A percentile compares a stretch with the other conserved stretches of the same genome.
Evolutionary conservation across 305 asterid species (phyloP).

Genomic region (Solanum chacoense): DNA sequence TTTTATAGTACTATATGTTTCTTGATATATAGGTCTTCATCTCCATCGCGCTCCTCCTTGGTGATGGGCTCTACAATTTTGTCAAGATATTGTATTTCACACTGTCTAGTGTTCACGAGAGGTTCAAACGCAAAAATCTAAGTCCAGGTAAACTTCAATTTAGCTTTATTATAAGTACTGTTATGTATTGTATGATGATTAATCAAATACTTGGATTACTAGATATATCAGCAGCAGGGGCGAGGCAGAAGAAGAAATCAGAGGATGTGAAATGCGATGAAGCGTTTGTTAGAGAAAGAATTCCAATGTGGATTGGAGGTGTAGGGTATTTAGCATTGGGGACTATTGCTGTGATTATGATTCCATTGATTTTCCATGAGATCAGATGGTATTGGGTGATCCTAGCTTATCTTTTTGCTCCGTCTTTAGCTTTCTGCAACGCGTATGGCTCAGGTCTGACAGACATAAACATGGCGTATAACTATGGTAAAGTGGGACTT

Average conservation of each 20-base stretch:
- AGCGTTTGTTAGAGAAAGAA: constrained; percentile 37
- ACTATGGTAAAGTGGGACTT: constrained; percentile 72
- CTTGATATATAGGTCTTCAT: constrained; percentile 40
- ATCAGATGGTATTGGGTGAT: constrained; percentile 68
- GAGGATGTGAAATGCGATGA: constrained; percentile 27
- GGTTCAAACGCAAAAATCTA: constrained; percentile 11
- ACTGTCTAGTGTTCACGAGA: constrained; percentile 17
- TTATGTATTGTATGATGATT: not conserved
- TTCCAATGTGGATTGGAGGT: constrained; percentile 52
- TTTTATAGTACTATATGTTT: not conserved
- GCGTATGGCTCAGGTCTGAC: constrained; percentile 83
- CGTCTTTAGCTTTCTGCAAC: constrained; percentile 70
- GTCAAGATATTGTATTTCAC: constrained; percentile 39
- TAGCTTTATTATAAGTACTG: not conserved
- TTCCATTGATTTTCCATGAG: constrained; percentile 54
- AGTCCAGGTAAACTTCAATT: constrained; percentile 21
- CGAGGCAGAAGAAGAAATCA: constrained; percentile 7
- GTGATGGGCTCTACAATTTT: constrained; percentile 78
- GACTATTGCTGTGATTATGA: constrained; percentile 29
- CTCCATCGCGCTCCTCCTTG: constrained; percentile 68
- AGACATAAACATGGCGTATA: constrained; percentile 77
- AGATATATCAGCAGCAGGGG: constrained; percentile 5
- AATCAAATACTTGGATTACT: not conserved
- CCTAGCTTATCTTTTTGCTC: constrained; percentile 55
- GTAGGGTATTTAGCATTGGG: constrained; percentile 42